Percentiles rank a stretch among this genome's conserved stretches.
These are phyloP conservation scores for Ascodesmis nigricans DNA, from an alignment of 495 filamentous ascomycete species.

Conservation along the genomic window DNA sequence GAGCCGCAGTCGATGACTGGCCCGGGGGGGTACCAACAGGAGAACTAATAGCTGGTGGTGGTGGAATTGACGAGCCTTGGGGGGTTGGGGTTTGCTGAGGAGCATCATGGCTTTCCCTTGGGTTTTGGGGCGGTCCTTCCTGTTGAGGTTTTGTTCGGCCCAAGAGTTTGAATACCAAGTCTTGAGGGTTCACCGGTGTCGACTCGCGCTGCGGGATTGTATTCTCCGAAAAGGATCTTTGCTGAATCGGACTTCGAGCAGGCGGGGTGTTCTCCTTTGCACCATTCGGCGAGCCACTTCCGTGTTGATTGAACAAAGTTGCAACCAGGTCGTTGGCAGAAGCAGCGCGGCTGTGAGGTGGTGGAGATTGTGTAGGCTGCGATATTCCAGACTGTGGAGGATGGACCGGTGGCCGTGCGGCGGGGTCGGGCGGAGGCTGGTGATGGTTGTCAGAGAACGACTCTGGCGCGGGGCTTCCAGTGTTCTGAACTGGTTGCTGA, in stretches of 20 bases:
- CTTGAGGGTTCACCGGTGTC: constrained; percentile 33
- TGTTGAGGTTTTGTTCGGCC: constrained; percentile 32
- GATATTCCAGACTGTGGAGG: constrained; percentile 23
- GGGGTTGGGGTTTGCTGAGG: too few relatives aligned
- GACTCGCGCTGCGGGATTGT: constrained; percentile 1
- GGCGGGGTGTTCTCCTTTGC: constrained; percentile 2
- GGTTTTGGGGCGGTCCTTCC: constrained; percentile 9
- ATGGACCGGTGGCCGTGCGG: constrained; percentile 24
- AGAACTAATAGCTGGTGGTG: too few relatives aligned
- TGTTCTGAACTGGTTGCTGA: constrained; percentile 31
- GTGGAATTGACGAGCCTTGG: too few relatives aligned
- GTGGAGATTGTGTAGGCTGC: constrained; percentile 22
- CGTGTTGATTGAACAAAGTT: constrained; percentile 24
- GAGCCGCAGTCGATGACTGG: too few relatives aligned
- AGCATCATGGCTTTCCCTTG: too few relatives aligned
- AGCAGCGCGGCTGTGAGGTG: constrained; percentile 30
- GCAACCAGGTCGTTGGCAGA: constrained; percentile 44
- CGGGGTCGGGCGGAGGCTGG: too few relatives aligned
- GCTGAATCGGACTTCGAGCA: too few relatives aligned
- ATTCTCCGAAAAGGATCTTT: neutral
- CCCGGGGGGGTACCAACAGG: too few relatives aligned
- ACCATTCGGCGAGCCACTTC: neutral
- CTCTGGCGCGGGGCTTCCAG: constrained; percentile 18
- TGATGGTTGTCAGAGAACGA: too few relatives aligned
- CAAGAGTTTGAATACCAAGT: constrained; percentile 42